A percentile compares a stretch with the other conserved stretches of the same genome.
These are phyloP conservation scores for Boletus calvinii DNA, from an alignment of 1,284 basidiomycete genomes.

Conservation along the genomic window DNA sequence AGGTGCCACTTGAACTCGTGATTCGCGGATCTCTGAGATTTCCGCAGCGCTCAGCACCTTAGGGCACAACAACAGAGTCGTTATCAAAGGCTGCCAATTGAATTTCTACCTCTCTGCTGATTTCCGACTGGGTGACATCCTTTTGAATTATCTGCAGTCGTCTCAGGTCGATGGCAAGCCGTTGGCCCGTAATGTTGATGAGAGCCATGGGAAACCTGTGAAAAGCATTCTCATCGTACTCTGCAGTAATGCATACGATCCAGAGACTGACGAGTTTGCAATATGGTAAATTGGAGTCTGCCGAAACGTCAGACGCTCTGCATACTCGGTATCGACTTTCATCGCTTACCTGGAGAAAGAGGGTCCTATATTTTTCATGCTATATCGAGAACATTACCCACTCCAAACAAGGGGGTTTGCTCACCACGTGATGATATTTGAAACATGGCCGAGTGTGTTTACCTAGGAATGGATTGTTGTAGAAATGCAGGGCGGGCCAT, in stretches of 20 bases:
- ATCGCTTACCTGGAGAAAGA: not conserved
- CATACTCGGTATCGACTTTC: not conserved
- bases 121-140: not conserved
- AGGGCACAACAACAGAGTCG: not conserved
- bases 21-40: not conserved
- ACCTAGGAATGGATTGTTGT: not conserved
- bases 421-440: conserved; percentile 1
- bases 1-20: no score
- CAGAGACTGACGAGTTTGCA: not conserved
- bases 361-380: not conserved
- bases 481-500: not conserved
- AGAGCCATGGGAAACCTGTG: not conserved
- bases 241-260: not conserved
- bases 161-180: conserved; percentile 8
- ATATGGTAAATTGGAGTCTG: not conserved
- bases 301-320: not conserved
- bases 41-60: no score
- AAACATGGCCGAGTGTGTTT: not conserved
- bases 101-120: conserved; percentile 6
- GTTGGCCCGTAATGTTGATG: conserved; percentile 5
- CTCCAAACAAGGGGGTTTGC: not conserved
- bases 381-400: not conserved
- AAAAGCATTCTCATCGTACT: not conserved
- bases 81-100: conserved; percentile 1
- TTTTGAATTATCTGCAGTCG: not conserved